Base-by-base conservation (phyloP, 768 basidiomycete species). In the Royoungia palumana region DNA sequence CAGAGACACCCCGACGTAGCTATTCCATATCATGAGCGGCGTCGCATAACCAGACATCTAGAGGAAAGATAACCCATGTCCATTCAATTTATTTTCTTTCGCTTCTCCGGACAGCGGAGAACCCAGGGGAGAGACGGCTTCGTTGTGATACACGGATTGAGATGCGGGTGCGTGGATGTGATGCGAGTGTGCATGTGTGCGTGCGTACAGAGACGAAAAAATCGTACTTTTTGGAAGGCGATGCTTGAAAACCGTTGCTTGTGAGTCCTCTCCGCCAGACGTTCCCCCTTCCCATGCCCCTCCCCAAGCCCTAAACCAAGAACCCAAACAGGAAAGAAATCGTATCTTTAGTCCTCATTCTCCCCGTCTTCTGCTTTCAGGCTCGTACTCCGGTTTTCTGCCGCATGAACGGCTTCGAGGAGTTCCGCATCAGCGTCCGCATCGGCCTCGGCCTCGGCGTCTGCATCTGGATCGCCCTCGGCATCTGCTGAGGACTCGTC, bases 341-440 rank as follows among this genome's bases (percentile, higher is more conserved):
- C 12, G 6, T 17, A 14, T 24, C n/a, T 39, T 30, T 47, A 67
- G 30, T 63, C 61, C 19, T 59, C 59, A 35, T 55, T 57, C 8
- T 59, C 65, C 9, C 34, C 56, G 17, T 66, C 65, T 13, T 64
- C 60, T 17, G 60, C 57, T 19, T 69, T 67, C 49, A 64, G 10
- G 3, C 68, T 62, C 40, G 62, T 63, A 42, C 68, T 71, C 41
- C 75, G 67, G 17, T 72, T 73, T 57, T 76, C 77, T 6, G 77
- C 71, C 6, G 76, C 77, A 50, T 75, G 75, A 0, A 76, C 77
- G 30, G 77, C 77, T 52, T 77, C 77, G n/a, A 78, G 59, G 21
- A 79, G 59, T 21, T 79, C 77, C 39, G 67, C 69, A 12, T 79
- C 77, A 0, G 75, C 69, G 17, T 62, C 70, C 5, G 59, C 67